Base-by-base conservation (phyloP, 2,329 filamentous ascomycete genomes). In the Penicillium rolfsii region DNA sequence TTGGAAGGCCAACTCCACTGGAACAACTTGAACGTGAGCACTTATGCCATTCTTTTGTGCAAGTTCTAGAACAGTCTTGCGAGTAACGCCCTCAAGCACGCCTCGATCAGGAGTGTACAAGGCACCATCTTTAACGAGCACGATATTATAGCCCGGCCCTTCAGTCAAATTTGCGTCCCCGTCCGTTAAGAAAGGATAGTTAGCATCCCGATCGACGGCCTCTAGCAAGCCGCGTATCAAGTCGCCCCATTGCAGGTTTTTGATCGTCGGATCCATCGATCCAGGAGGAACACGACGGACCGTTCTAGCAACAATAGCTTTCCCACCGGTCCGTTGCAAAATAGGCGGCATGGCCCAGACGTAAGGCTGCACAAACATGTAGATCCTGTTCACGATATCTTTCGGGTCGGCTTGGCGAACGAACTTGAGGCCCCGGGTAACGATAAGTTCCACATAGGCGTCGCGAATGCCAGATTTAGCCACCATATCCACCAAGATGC, bases 231-330 rank as follows among this genome's bases (percentile, higher is more conserved):
- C 80, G 0, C 81, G 71, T 0, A 73, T 77, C 2, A 83, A 67
- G 67, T 84, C 82, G 1, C 81, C 81, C 82, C 81, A 84, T 58
- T 83, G 79, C n/a, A 82, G 69, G 63, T 83, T 83, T 75, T 84
- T 84, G 30, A 84, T 72, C 0, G 81, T 83, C 0, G 82, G 82
- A 64, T 84, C 82, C 4, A 84, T 79, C 0, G 77, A 71, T 0
- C 80, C 81, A 0, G 81, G 80, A 0, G 82, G 80, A 0, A 74
- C 73, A 0, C 81, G 70, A 1, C 80, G 74, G 0, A 83, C 81
- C 0, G 81, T 82, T 11, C 80, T 71, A 0, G 81, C 77, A 26
- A 84, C 64, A 12, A 84, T 71, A 0, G 82, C 80, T 3, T 60
- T 74, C 3, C 78, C 80, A 0, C 81, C 81, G 0, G 24, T 58